Percentiles rank a stretch among this genome's conserved stretches.
phyloP scores from a whole-genome alignment of 2,329 filamentous ascomycete genomes.

The Ophiostoma sp. region DNA sequence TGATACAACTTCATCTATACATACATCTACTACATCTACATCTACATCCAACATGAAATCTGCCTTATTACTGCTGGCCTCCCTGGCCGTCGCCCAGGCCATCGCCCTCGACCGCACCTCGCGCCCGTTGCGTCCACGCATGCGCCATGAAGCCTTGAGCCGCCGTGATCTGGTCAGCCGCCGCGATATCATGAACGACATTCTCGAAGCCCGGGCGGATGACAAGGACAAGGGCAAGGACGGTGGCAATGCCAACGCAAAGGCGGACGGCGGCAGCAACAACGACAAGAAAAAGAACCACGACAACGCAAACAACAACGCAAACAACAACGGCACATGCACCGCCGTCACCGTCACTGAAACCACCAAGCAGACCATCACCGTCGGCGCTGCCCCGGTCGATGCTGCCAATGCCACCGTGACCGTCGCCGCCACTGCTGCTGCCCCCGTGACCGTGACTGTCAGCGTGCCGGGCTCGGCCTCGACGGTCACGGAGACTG shows the following conservation, averaged over 20 bases:
- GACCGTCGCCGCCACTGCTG: neutral
- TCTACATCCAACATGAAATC: neutral
- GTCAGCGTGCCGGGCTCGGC: neutral
- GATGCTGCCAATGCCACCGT: constrained; percentile 2
- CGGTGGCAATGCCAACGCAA: neutral
- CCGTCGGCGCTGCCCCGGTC: constrained; percentile 6
- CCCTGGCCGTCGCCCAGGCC: constrained; percentile 1
- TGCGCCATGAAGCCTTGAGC: neutral
- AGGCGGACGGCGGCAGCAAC: neutral
- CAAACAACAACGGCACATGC: constrained; percentile 25
- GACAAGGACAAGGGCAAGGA: constrained; percentile 14
- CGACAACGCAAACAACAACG: constrained; percentile 4
- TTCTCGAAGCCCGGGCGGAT: neutral
- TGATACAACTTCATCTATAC: neutral
- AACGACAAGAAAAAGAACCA: neutral
- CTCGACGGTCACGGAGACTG: neutral
- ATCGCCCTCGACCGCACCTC: neutral
- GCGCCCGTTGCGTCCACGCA: neutral
- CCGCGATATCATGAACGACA: neutral
- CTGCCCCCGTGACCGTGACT: neutral
- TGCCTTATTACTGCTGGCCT: neutral
- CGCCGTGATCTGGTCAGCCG: neutral
- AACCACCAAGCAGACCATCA: neutral
- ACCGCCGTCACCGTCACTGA: constrained; percentile 10
- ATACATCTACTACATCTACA: neutral